Percentiles rank a stretch among this genome's conserved stretches.
Conservation (phyloP, 2,329 filamentous ascomycete species). For the Pyricularia grisea region DNA sequence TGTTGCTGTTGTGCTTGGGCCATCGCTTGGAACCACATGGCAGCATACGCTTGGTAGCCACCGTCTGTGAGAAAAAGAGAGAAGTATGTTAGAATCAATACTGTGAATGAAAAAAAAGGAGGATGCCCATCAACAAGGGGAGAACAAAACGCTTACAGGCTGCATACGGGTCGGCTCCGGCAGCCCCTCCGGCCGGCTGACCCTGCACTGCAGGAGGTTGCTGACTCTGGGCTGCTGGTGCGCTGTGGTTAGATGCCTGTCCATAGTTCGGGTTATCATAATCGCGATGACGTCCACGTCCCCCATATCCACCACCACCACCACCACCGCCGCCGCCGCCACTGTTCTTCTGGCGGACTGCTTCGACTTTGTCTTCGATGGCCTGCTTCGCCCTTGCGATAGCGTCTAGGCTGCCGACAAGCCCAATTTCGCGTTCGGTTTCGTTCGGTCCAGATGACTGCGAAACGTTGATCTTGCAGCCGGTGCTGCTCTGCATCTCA, state of each 20-base stretch:
- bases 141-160: slow-evolving; percentile 46
- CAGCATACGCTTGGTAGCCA: slow-evolving; percentile 71
- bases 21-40: slow-evolving; percentile 70
- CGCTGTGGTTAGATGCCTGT: slow-evolving; percentile 39
- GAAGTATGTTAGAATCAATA: slow-evolving; percentile 13
- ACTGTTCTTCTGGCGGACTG: slow-evolving; percentile 55
- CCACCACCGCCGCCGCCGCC: slow-evolving; percentile 33
- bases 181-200: slow-evolving; percentile 30
- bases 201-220: slow-evolving; percentile 29
- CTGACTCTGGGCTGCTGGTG: slow-evolving; percentile 25
- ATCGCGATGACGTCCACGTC: slow-evolving; percentile 36
- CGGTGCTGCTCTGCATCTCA: slow-evolving; percentile 79
- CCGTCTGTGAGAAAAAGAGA: slow-evolving; percentile 43
- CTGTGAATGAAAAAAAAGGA: not conserved
- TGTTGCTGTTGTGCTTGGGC: slow-evolving; percentile 22
- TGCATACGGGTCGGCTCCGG: slow-evolving; percentile 62
- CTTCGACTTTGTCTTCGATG: slow-evolving; percentile 87
- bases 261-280: slow-evolving; percentile 44
- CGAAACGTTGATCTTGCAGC: slow-evolving; percentile 92
- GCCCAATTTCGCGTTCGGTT: slow-evolving; percentile 74
- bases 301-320: slow-evolving; percentile 29
- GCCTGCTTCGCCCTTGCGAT: slow-evolving; percentile 74
- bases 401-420: slow-evolving; percentile 68
- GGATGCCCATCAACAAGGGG: not conserved
- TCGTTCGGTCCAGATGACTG: slow-evolving; percentile 70